Evolutionary conservation across 2,329 filamentous ascomycete species (phyloP), one percentile per base, ranked within the genome.

Genomic region (Sporothrix inflata): DNA sequence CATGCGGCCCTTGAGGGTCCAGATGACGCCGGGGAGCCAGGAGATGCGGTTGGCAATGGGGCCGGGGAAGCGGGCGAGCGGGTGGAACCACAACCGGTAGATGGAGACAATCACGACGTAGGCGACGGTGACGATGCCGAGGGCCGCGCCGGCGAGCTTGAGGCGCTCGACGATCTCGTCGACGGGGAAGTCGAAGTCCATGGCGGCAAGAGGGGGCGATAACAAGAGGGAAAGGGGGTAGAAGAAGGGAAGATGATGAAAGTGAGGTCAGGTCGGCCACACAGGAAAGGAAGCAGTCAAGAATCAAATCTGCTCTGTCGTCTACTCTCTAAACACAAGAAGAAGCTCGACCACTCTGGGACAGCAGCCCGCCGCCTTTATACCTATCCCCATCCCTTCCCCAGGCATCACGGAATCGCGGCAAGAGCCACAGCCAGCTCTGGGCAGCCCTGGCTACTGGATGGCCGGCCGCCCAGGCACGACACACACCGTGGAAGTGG

Each of bases 1-100:
- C 91, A 97, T 95, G 79, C 95, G 95, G 30, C 94, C 94, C 2
- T 92, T 92, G 66, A 97, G 88, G 76, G 97, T 96, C 19, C 93
- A 93, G 42, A 96, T 85, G 34, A 74, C 70, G 45, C 57, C 75
- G 3, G 77, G 76, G 8, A 78, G 47, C 38, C 70, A 57, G 3
- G 76, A 77, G 8, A 76, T 75, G 65, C 76, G 74, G 38, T 75
- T 71, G 27, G 73, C 34, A 5, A 76, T 27, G 3, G 78, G 78
- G 21, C 78, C 78, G 1, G 78, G 78, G 69, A 73, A 76, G 34
- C 21, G 24, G 11, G 73, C 69, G 19, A 79, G 75, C 1, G 78
- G 78, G 73, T 79, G 78, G 47, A 79, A 72, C 53, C 57, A 74
- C n/a, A 77, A 69, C 70, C 77, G 77, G 74, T 79, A 78, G 55